Conservation (phyloP, 805 yeast genomes). For the Wickerhamiella hasegawae region DNA sequence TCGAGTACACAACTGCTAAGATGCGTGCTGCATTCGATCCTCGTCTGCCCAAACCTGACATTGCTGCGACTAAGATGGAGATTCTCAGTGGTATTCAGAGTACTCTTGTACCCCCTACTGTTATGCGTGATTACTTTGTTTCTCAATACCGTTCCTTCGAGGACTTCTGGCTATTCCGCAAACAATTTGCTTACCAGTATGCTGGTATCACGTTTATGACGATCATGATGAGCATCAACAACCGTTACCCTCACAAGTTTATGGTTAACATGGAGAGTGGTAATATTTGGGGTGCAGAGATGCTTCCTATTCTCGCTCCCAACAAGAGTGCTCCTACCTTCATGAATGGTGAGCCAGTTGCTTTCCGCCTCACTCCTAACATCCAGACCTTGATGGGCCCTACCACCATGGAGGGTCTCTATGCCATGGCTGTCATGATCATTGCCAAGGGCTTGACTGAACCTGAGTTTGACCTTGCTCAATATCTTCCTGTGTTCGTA, state of each 20-base stretch:
- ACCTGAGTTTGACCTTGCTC: conserved; percentile 84
- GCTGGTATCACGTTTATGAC: conserved; percentile 88
- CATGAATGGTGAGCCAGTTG: conserved; percentile 83
- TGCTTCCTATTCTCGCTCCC: conserved; percentile 51
- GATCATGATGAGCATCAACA: conserved; percentile 83
- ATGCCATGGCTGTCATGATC: conserved; percentile 67
- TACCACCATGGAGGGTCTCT: conserved; percentile 80
- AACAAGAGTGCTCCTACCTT: conserved; percentile 61
- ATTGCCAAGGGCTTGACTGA: conserved; percentile 81
- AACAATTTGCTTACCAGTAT: conserved; percentile 86
- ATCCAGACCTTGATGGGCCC: conserved; percentile 89
- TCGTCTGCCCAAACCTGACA: conserved; percentile 82
- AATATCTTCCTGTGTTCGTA: conserved; percentile 81
- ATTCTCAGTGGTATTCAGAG: conserved; percentile 83
- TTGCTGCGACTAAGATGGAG: conserved; percentile 76
- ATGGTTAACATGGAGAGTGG: conserved; percentile 72
- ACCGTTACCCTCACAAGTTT: conserved; percentile 87
- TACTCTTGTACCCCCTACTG: conserved; percentile 67
- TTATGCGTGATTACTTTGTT: conserved; percentile 64
- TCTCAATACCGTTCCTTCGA: conserved; percentile 60
- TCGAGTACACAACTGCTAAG: conserved; percentile 71
- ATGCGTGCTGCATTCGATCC: conserved; percentile 88
- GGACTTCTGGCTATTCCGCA: conserved; percentile 94
- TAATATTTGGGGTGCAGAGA: conserved; percentile 82
- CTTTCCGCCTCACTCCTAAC: conserved; percentile 92